Evolutionary conservation across 148 eudicot species (phyloP), one percentile per base, ranked within the genome.

Genomic region (Vaccinium corymbosum): DNA sequence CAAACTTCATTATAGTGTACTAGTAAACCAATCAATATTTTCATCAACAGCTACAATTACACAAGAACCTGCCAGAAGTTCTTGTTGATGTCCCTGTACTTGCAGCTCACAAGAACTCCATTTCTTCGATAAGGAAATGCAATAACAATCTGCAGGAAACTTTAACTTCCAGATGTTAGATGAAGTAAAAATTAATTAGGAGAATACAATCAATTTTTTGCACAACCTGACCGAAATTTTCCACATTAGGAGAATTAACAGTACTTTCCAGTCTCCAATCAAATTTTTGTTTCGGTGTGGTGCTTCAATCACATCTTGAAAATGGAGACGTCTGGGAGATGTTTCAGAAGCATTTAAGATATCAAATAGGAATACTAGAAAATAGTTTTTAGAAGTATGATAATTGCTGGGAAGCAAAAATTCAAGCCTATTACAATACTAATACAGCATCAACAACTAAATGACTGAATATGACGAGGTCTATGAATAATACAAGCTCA

Each of bases 21-120:
- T 27, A 14, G 7, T 50, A 17, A 70, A 70, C 16, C 1, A 74
- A 29, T 53, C 46, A 53, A 72, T 35, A 1, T 35, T 29, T 27
- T 35, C 6, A 56, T 55, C 17, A 42, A 57, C 22, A 79, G 71
- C 76, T 51, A 82, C 35, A 66, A 52, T 76, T 68, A 48, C 49
- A 71, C 46, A 38, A 78, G 25, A 87, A 95, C 99, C 99, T 96
- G 99, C 99, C 99, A 96, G 89, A 94, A 96, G 57, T 75, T 90
- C 90, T 96, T 96, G 76, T 50, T 72, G 61, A 83, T 85, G 53
- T 91, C 94, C 50, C 99, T 91, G 80, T 94, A 96, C 87, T 96
- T 96, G 93, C 99, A 96, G 86, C 94, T 90, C 46, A 93, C 90
- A 82, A 96, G 93, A 53, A 66, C 87, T 82, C 93, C 94, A 50